Conservation (phyloP, 768 basidiomycete species). For the Phylloporus rhodoxanthus region DNA sequence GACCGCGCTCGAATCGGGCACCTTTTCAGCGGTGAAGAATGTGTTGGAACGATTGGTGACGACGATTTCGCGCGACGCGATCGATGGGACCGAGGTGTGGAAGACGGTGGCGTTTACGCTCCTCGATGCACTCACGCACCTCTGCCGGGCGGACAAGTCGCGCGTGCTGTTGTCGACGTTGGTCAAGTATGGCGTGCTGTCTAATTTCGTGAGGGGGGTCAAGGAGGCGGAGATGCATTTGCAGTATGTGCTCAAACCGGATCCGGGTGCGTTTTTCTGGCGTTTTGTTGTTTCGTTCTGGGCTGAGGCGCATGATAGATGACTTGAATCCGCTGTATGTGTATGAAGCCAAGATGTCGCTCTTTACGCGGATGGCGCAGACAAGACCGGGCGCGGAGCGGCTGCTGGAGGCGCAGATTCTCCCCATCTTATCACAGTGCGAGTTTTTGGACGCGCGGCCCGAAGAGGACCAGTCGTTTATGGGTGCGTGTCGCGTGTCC, state of each 20-base stretch:
- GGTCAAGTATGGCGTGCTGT: constrained; percentile 67
- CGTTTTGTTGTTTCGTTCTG: background rate
- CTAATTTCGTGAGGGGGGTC: constrained; percentile 75
- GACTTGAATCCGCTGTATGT: constrained; percentile 89
- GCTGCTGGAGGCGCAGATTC: constrained; percentile 69
- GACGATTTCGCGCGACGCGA: constrained; percentile 80
- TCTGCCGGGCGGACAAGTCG: constrained; percentile 67
- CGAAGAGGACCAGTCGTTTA: constrained; percentile 73
- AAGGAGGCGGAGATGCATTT: constrained; percentile 77
- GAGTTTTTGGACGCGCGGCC: constrained; percentile 85
- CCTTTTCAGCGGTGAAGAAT: constrained; percentile 59
- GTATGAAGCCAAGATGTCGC: constrained; percentile 90
- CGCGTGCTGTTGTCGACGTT: constrained; percentile 54
- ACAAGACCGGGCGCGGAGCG: constrained; percentile 80
- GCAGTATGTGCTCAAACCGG: constrained; percentile 74
- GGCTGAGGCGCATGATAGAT: constrained; percentile 39
- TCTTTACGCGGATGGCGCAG: constrained; percentile 80
- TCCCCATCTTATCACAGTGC: constrained; percentile 72
- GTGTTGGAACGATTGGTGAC: constrained; percentile 68
- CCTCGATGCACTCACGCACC: constrained; percentile 71
- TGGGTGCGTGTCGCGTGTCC: constrained; percentile 48
- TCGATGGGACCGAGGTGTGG: constrained; percentile 95
- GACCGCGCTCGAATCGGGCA: constrained; percentile 54
- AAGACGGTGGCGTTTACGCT: constrained; percentile 92
- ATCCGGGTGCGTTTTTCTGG: constrained; percentile 61